Base-by-base conservation (phyloP, 192 early-diverging fungal species). In the Gryganskiella cystojenkinii region DNA sequence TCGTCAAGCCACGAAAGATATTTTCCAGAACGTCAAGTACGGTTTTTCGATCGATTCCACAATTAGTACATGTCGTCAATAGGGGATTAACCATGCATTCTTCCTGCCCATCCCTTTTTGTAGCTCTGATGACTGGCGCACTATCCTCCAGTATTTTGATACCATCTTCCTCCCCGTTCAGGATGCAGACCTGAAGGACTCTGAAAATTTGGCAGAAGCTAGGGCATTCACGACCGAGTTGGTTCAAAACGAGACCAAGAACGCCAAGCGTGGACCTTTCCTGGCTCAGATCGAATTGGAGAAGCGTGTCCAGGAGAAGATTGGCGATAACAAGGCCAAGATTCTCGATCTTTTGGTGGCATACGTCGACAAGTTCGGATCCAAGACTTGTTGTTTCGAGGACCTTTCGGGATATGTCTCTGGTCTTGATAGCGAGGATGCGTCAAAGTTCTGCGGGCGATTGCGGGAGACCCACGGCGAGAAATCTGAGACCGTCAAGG, bases 111-210 rank as follows among this genome's bases (percentile, higher is more conserved):
- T 15, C 7, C 37, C 11, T 19, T 28, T 44, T 64, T 57, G 25
- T 72, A 91, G 90, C 64, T 83, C 86, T 19, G 93, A 95, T 56
- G 93, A 95, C 81, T 95, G 93, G 93, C 79, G 81, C 28, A 83
- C 76, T 31, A 90, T 89, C 79, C 28, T 80, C 8, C 78, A 81
- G 46, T 90, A 88, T 46, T 82, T 95, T 55, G 85, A 93, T 52
- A 84, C 91, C 1, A 45, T 85, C 10, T 86, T 87, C 43, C 62
- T 87, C 3, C 56, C 72, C 19, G 61, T 88, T 3, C 58, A 80
- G 53, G 64, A 88, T 33, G 50, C 61, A 2, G 72, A 86, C 22
- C 67, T 76, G 37, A 68, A 71, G 43, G 44, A 14, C 0, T 75
- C 80, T 4, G 70, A 70, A 17, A 71, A 64, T 27, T 63, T 87